Percentiles rank a stretch among this genome's conserved stretches.
These are phyloP conservation scores for Nothophoma quercina DNA, from an alignment of 2,329 filamentous ascomycete species.

Conservation along the genomic window DNA sequence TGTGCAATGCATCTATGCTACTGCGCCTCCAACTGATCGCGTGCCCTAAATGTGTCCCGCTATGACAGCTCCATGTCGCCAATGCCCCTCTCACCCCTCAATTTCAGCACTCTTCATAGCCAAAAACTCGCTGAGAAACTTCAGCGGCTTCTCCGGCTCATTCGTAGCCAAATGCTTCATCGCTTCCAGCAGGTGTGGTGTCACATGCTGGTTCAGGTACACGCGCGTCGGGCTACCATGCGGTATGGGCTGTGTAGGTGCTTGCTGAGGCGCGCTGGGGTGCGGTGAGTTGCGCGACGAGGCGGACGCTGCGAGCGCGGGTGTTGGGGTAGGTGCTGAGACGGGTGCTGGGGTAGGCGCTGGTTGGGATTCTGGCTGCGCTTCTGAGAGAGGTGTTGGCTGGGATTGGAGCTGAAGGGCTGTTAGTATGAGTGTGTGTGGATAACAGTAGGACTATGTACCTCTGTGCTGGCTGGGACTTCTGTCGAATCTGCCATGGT, in stretches of 20 bases:
- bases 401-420: conserved; percentile 13
- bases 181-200: conserved; percentile 59
- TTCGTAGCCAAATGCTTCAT: conserved; percentile 60
- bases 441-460: background rate
- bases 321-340: conserved; percentile 18
- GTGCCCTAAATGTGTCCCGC: background rate
- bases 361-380: conserved; percentile 4
- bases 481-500: conserved; percentile 39
- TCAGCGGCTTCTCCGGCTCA: conserved; percentile 60
- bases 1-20: too few species aligned
- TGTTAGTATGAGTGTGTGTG: background rate
- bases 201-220: conserved; percentile 59
- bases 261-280: conserved; percentile 34
- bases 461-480: conserved; percentile 11
- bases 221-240: conserved; percentile 59
- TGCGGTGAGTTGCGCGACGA: conserved; percentile 48
- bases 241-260: conserved; percentile 49
- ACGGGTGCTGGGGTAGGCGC: conserved; percentile 13
- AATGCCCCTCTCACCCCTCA: conserved; percentile 44
- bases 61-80: background rate
- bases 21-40: conserved; percentile 8
- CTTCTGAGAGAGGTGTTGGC: conserved; percentile 7
- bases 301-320: conserved; percentile 24
- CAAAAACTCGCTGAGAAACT: conserved; percentile 58
- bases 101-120: conserved; percentile 57